Evolutionary conservation across 192 early-diverging fungal species (phyloP), one percentile per base, ranked within the genome.

Genomic region (Backusella liffmaniae): DNA sequence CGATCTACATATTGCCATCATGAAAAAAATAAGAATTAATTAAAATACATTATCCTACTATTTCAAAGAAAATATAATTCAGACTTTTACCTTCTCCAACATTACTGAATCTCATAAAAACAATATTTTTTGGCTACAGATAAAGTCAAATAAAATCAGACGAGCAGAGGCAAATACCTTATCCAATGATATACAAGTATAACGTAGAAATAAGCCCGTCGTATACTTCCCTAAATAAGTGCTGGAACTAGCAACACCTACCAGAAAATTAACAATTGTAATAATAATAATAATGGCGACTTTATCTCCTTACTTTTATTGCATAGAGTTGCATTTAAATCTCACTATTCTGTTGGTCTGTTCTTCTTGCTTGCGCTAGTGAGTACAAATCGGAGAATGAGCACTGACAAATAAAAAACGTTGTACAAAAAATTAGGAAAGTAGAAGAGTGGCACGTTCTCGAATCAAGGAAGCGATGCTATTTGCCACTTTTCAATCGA

Each of bases 341-440:
- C 56, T 26, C 23, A 62, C 7, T 23, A 62, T 62, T 62, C 56
- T 62, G 56, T 62, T 62, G 56, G 56, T 62, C 56, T 62, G 56
- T 62, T 62, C 56, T 62, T 62, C 56, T 29, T 62, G 56, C 26
- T 62, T 62, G 56, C 56, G 26, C 56, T 62, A 62, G 56, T 62
- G 56, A 62, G 56, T 62, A 62, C 56, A 62, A 62, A 71, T 44
- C 70, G 70, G 70, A 71, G 70, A 44, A 71, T 71, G 70, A 71
- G 70, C 70, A 71, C 42, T 71, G 70, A 71, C 70, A 71, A 71
- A 71, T 49, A 62, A 62, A 8, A 71, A 29, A 12, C 29, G 39
- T 71, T 12, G 70, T 67, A 71, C 70, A 41, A 71, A 71, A 34
- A 30, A 30, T 30, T 71, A 41, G 23, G 41, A 41, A 41, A 44